phyloP scores from a whole-genome alignment of 345 rosid species.

The Eucalyptus dawsonii region DNA sequence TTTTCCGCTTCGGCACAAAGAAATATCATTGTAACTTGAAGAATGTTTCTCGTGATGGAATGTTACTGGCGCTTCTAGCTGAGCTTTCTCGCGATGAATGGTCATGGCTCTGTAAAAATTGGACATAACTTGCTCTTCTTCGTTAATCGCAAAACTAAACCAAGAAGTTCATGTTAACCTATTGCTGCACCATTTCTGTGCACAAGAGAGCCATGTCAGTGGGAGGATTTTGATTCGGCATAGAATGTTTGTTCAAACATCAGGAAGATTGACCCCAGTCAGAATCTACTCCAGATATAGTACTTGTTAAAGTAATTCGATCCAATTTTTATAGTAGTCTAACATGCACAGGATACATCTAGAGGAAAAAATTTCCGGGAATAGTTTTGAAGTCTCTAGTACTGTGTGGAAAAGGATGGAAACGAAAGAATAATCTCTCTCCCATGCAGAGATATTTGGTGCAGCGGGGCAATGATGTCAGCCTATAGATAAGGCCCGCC shows the following conservation, averaged over 20 bases:
- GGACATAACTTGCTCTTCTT: neutral
- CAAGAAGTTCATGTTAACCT: neutral
- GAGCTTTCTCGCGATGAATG: neutral
- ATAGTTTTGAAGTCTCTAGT: neutral
- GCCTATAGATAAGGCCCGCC: neutral
- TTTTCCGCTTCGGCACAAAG: neutral
- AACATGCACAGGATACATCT: neutral
- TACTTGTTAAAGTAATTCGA: neutral
- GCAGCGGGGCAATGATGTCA: neutral
- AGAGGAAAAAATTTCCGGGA: neutral
- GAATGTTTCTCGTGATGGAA: neutral
- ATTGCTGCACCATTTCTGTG: neutral
- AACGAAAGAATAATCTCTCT: no score
- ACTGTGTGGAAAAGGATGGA: neutral
- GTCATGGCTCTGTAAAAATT: neutral
- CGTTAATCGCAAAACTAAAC: neutral
- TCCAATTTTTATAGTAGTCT: neutral
- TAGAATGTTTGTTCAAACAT: neutral
- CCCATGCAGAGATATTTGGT: neutral
- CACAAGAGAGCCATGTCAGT: neutral
- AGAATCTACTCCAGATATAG: neutral
- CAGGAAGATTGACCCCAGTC: neutral
- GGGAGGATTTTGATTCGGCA: neutral
- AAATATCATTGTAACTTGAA: neutral
- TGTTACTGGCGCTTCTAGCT: neutral